phyloP scores from a whole-genome alignment of 2,329 filamentous ascomycete genomes.

The Davidsoniella virescens region DNA sequence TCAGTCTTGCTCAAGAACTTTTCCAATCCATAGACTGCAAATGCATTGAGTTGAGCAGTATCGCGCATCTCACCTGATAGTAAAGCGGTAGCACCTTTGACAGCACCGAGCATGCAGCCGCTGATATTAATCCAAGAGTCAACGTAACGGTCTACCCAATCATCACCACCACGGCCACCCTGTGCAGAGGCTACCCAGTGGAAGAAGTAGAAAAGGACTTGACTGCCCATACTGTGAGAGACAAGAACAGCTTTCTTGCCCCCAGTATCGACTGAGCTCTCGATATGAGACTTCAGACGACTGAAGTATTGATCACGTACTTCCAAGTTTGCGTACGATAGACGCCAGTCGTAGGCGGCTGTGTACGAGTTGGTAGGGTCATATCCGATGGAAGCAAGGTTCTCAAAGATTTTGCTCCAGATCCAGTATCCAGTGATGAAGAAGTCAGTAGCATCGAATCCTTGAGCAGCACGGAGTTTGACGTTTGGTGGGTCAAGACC shows the following conservation, averaged over 20 bases:
- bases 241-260: constrained; percentile 70
- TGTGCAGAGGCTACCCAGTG: constrained; percentile 64
- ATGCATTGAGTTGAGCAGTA: constrained; percentile 87
- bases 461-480: constrained; percentile 83
- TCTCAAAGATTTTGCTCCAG: constrained; percentile 97
- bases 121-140: constrained; percentile 98
- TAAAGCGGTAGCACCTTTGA: constrained; percentile 79
- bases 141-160: constrained; percentile 80
- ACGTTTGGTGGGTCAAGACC: constrained; percentile 81
- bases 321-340: constrained; percentile 83
- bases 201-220: constrained; percentile 75
- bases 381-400: constrained; percentile 87
- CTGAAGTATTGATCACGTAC: constrained; percentile 87
- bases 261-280: constrained; percentile 58
- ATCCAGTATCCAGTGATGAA: constrained; percentile 92
- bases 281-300: constrained; percentile 75
- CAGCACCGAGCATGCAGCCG: constrained; percentile 89
- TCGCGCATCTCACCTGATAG: constrained; percentile 97
- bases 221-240: constrained; percentile 95
- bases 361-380: constrained; percentile 65
- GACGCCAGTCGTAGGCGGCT: constrained; percentile 74
- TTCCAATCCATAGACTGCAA: constrained; percentile 91
- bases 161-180: constrained; percentile 64
- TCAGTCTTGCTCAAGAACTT: constrained; percentile 87
- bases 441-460: constrained; percentile 95